Conservation (phyloP, 768 basidiomycete species). For the Chiua virens region DNA sequence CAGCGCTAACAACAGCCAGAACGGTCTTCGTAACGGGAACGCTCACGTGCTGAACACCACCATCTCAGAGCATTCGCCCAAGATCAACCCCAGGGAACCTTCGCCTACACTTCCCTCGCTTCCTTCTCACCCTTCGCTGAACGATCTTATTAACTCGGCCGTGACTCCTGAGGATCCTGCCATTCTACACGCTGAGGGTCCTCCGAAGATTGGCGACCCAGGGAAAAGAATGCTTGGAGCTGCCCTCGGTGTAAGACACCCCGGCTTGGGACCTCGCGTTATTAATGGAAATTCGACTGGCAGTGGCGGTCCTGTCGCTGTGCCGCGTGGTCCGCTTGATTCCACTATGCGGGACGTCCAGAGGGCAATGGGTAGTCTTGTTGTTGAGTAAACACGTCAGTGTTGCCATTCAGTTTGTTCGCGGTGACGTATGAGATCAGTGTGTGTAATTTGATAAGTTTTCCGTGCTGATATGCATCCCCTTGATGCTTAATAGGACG, state of each 20-base stretch:
- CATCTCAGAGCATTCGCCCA: conserved; percentile 52
- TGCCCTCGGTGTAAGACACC: conserved; percentile 82
- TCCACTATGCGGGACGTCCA: conserved; percentile 67
- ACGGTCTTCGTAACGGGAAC: conserved; percentile 33
- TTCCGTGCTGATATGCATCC: conserved; percentile 20
- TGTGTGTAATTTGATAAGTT: conserved; percentile 21
- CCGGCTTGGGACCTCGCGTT: conserved; percentile 63
- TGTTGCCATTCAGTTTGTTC: conserved; percentile 12
- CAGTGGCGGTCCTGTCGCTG: conserved; percentile 28
- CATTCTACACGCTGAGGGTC: conserved; percentile 50
- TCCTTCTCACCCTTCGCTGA: conserved; percentile 82
- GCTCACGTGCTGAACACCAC: conserved; percentile 39
- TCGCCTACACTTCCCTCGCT: conserved; percentile 81
- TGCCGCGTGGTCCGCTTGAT: conserved; percentile 43
- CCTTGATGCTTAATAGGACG: conserved; percentile 17
- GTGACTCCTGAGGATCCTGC: conserved; percentile 64
- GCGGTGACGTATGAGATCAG: conserved; percentile 16
- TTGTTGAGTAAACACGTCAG: conserved; percentile 57
- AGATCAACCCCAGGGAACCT: conserved; percentile 58
- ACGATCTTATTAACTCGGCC: conserved; percentile 77
- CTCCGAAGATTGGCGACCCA: conserved; percentile 85
- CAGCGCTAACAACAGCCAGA: conserved; percentile 39
- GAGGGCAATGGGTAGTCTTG: conserved; percentile 73
- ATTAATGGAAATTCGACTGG: conserved; percentile 42
- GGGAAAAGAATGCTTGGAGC: conserved; percentile 89